These are phyloP conservation scores for Ambrosiella cleistominuta DNA, from an alignment of 2,329 filamentous ascomycete species.

Conservation along the genomic window DNA sequence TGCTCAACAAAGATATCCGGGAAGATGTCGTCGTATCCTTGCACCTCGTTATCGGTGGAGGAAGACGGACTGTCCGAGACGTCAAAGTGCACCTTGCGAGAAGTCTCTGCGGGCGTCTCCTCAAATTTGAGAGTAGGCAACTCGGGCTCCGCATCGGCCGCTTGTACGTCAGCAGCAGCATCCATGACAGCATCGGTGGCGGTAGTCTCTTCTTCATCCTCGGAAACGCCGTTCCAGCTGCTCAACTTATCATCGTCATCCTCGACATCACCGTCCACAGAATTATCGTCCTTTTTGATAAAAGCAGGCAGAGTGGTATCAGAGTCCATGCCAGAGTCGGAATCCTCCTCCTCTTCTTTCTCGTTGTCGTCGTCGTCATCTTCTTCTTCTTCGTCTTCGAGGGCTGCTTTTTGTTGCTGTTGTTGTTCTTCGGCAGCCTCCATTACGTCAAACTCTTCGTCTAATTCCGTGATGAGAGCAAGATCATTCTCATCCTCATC, in stretches of 20 bases:
- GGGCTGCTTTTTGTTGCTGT: conserved; percentile 2
- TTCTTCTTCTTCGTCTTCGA: conserved; percentile 6
- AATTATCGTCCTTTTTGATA: too few species aligned
- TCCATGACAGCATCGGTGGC: conserved; percentile 28
- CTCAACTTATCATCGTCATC: conserved; percentile 4
- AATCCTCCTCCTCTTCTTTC: conserved; percentile 22
- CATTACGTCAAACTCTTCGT: conserved; percentile 6
- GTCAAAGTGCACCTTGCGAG: conserved; percentile 59
- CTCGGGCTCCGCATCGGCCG: conserved; percentile 20
- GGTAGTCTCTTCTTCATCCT: conserved; percentile 15
- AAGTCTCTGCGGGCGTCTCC: conserved; percentile 14
- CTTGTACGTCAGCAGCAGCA: background rate
- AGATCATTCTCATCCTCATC: conserved; percentile 20
- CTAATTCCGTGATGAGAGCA: background rate
- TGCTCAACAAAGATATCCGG: conserved; percentile 66
- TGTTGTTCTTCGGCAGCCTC: conserved; percentile 11
- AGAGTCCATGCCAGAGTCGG: conserved; percentile 11
- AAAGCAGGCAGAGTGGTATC: background rate
- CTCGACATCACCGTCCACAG: too few species aligned
- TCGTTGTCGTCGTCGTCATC: background rate
- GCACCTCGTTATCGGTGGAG: conserved; percentile 38
- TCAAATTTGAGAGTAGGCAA: too few species aligned
- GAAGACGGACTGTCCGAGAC: conserved; percentile 46
- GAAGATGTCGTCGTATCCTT: conserved; percentile 45
- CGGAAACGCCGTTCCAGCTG: conserved; percentile 37